Evolutionary conservation across 768 basidiomycete species (phyloP), one percentile per base, ranked within the genome.

Genomic region (Amanita phalloides): DNA sequence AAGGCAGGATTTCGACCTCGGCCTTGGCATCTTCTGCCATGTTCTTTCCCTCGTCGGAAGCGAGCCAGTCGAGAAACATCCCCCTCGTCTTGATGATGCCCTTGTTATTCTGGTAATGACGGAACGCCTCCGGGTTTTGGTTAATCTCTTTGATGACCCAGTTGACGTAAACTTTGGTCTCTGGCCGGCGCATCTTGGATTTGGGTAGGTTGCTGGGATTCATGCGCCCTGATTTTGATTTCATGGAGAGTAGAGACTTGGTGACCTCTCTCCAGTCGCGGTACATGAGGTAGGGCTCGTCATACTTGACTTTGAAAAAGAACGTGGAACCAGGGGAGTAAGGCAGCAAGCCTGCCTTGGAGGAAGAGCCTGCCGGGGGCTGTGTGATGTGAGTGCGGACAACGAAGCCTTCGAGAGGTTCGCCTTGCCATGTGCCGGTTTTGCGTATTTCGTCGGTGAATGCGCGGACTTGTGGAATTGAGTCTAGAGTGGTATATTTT

Each of bases 271-370:
- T 78, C 92, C 93, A 98, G 63, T 94, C 90, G 51, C 96, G 85
- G 68, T 96, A 98, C 82, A 95, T 94, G 77, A 97, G 83, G 64
- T 99, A 99, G 2, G 95, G 95, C 62, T 98, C 91, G 66, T 98
- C 93, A 66, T 97, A 98, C 64, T 99, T 99, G 70, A 98, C 77
- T 64, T 99, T 99, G 82, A 96, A 98, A 77, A 99, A 97, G 74
- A 97, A 95, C 0, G 90, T 85, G 1, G 86, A 81, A 28, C 86
- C 90, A 0, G 82, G 66, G 0, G 73, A 64, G 61, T 97, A 96
- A 0, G 92, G 93, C 1, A 78, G 75, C 14, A 61, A 54, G n/a
- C 57, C 60, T 20, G 66, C 68, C 14, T 62, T 66, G 0, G 61
- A 26, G 2, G 20, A 14, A 2, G 51, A 43, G 6, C 55, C 60